Base-by-base conservation (phyloP, 495 filamentous ascomycete species). In the Xylaria telfairii region DNA sequence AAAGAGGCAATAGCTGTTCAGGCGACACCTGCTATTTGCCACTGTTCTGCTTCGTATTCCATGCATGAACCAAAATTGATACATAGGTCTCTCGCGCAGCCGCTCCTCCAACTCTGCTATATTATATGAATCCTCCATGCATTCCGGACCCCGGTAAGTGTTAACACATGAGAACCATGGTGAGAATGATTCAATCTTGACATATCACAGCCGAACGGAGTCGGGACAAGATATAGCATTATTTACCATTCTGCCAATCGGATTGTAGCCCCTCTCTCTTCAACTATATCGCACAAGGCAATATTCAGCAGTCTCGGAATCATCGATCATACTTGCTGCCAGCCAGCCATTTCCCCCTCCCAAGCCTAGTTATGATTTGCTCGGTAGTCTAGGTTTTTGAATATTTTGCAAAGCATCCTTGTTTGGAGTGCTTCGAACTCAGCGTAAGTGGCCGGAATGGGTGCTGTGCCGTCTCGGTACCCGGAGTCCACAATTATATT, bases 181-280 rank as follows among this genome's bases (percentile, higher is more conserved):
- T 12, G 56, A 59, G 56, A 59, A 59, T 34, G 51, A 30, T 54
- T 54, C n/a, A n/a, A 59, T 30, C 32, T 37, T 10, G 30, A 59
- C 17, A 21, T 4, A 32, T 7, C 30, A 59, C 19, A 37, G 3
- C 19, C 12, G 13, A 54, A 17, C 13, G 13, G 13, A 54, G 13
- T 30, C 3, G 8, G 5, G 51, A 17, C 5, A 28, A 28, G 30
- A 30, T 54, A 2, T 30, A 28, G 10, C 3, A 10, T 3, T 37
- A 9, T 57, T 37, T 19, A 8, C 19, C 15, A 57, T 19, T 19
- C 28, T 57, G 54, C 15, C 54, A 57, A 57, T 57, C 54, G 54
- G 54, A 9, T 34, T 57, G 8, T 17, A 13, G 17, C 32, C 2
- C 6, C 2, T 19, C 21, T 37, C 6, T 3, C 32, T 37, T 37